Evolutionary conservation across 192 early-diverging fungal species (phyloP), one percentile per base, ranked within the genome.

Genomic region (Linnemannia elongata): DNA sequence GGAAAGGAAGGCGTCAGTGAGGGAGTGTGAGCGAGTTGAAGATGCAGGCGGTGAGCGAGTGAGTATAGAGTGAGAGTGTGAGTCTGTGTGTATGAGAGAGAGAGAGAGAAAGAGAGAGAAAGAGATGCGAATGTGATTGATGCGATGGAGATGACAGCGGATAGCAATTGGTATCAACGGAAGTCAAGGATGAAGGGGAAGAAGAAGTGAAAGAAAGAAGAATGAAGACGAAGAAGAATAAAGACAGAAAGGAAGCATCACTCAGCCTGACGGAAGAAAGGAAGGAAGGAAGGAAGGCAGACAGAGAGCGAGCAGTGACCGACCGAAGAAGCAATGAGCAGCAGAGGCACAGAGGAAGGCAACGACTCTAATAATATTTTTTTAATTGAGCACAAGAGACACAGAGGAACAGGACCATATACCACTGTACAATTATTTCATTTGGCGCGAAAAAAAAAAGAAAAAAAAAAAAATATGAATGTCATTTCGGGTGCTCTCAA

Each of bases 401-500:
- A n/a, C 6, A 55, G 35, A 72, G 27, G 69, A 24, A 30, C 44
- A 45, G 9, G 42, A 63, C 57, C 57, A 63, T 63, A n/a, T n/a
- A 39, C 38, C 6, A 39, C 38, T 5, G 12, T 66, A 30, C 30
- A 4, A 30, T 66, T 66, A 66, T 66, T 66, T 66, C 60, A 63
- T 63, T 63, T 63, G 60, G 60, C 60, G 60, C 60, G 60, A 66
- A 66, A 66, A 33, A 66, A 66, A 63, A 57, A 8, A n/a, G n/a
- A n/a, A n/a, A n/a, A n/a, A 30, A 60, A 60, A 27, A 60, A 55
- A 55, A 55, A 60, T 33, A 66, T 33, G 27, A 66, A 66, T 66
- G 60, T 66, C 60, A 66, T 66, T 66, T 66, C 60, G 60, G 27
- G 60, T 66, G 60, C 60, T 66, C 60, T 66, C 60, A 60, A n/a